These are phyloP conservation scores for Colletotrichum limetticola DNA, from an alignment of 2,329 filamentous ascomycete species.

Conservation along the genomic window DNA sequence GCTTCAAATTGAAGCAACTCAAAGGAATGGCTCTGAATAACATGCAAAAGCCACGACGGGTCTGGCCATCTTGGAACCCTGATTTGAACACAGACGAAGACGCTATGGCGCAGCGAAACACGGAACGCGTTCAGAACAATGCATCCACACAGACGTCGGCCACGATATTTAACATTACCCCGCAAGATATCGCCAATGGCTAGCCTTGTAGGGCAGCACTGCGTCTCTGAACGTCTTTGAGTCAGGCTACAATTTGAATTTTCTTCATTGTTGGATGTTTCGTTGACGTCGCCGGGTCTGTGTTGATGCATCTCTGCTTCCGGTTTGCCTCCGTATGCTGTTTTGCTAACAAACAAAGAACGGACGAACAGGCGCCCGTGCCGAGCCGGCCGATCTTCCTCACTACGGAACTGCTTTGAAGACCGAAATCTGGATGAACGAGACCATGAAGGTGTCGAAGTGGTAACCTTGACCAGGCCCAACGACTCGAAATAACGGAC, in stretches of 20 bases:
- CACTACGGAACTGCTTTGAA: not conserved
- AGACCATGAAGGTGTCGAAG: not conserved
- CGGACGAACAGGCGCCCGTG: not conserved
- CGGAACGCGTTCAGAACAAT: not conserved
- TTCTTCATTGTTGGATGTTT: not conserved
- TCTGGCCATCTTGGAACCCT: not conserved
- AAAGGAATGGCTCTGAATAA: not conserved
- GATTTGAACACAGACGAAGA: conserved; percentile 6
- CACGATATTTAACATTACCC: not conserved
- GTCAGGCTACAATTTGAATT: not conserved
- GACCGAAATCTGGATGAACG: not conserved
- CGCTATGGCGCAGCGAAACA: conserved; percentile 7
- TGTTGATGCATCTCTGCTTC: not conserved
- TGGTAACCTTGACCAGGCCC: not conserved
- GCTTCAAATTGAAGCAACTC: not conserved
- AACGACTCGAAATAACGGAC: too few species aligned
- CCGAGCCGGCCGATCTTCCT: not conserved
- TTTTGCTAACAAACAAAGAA: not conserved
- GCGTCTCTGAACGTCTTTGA: not conserved
- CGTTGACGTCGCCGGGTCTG: not conserved
- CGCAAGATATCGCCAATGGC: not conserved
- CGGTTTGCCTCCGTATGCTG: not conserved
- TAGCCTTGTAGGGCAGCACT: not conserved
- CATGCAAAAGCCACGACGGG: not conserved
- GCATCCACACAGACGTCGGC: conserved; percentile 12